phyloP scores from a whole-genome alignment of 257 asterid species.

The Verbena officinalis region DNA sequence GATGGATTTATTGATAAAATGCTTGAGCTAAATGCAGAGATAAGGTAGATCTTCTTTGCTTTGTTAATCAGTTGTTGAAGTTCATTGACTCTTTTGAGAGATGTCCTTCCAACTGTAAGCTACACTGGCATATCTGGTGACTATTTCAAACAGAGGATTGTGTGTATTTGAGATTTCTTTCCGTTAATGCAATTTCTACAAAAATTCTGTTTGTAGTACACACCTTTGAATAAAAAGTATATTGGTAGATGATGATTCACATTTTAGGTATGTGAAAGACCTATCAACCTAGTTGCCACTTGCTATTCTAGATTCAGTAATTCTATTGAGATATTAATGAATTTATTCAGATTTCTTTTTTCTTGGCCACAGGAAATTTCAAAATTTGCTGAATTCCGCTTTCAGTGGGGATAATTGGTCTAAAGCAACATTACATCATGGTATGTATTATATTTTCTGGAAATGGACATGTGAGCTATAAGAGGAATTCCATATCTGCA shows the following conservation, averaged over 20 bases:
- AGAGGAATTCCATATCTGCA: conserved; percentile 18
- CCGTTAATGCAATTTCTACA: neutral
- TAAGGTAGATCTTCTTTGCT: conserved; percentile 52
- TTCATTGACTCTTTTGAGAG: neutral
- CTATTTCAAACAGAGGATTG: conserved; percentile 7
- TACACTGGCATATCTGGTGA: neutral
- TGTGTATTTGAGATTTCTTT: neutral
- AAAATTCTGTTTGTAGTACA: conserved; percentile 2
- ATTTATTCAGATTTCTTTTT: neutral
- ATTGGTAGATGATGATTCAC: conserved; percentile 14
- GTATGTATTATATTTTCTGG: conserved; percentile 39
- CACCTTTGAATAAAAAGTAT: neutral
- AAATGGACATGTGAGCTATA: conserved; percentile 11
- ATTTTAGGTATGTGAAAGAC: conserved; percentile 22
- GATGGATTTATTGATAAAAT: conserved; percentile 68
- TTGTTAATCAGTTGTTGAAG: conserved; percentile 2
- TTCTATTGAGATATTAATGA: neutral
- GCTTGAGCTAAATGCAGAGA: conserved; percentile 64
- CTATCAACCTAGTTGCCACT: neutral
- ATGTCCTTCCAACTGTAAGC: neutral
- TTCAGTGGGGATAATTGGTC: conserved; percentile 35
- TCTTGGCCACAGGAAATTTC: conserved; percentile 60
- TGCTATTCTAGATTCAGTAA: conserved; percentile 9
- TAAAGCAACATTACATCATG: conserved; percentile 37
- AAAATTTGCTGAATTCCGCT: conserved; percentile 41